Conservation (phyloP, 768 basidiomycete species). For the Russula griseocarnosa region DNA sequence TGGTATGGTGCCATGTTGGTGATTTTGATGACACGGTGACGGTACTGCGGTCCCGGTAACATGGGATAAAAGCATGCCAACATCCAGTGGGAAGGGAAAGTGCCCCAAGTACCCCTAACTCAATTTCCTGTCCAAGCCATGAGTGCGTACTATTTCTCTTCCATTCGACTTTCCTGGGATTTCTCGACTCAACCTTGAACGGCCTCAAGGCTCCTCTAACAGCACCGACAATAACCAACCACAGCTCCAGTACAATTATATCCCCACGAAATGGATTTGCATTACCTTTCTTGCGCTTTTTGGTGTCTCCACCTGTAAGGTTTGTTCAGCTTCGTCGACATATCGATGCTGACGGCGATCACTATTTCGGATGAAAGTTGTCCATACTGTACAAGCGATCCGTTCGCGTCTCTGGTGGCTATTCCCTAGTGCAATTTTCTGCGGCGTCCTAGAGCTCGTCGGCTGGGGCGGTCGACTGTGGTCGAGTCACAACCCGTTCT, state of each 20-base stretch:
- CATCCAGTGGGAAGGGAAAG: no score
- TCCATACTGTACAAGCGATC: conserved; percentile 27
- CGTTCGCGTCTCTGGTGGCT: conserved; percentile 34
- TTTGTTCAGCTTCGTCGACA: no score
- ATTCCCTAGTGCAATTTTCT: conserved; percentile 22
- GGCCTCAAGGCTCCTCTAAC: conserved; percentile 5
- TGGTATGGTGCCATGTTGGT: no score
- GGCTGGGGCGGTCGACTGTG: conserved; percentile 25
- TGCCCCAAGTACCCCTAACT: no score
- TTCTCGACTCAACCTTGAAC: not conserved
- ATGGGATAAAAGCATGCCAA: no score
- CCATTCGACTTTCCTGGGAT: not conserved
- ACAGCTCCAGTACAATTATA: conserved; percentile 34
- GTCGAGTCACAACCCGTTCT: conserved; percentile 20
- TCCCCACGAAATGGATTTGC: conserved; percentile 39
- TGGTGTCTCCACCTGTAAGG: no score
- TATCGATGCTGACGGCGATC: no score
- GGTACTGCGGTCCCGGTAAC: no score
- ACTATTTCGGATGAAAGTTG: not conserved
- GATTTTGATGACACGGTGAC: no score
- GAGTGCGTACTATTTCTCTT: conserved; percentile 6
- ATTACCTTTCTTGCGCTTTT: conserved; percentile 23
- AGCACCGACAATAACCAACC: conserved; percentile 4
- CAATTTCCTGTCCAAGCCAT: not conserved
- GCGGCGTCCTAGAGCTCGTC: conserved; percentile 13